phyloP scores from a whole-genome alignment of 139 green algal genomes.

The Nannochloris sp. region DNA sequence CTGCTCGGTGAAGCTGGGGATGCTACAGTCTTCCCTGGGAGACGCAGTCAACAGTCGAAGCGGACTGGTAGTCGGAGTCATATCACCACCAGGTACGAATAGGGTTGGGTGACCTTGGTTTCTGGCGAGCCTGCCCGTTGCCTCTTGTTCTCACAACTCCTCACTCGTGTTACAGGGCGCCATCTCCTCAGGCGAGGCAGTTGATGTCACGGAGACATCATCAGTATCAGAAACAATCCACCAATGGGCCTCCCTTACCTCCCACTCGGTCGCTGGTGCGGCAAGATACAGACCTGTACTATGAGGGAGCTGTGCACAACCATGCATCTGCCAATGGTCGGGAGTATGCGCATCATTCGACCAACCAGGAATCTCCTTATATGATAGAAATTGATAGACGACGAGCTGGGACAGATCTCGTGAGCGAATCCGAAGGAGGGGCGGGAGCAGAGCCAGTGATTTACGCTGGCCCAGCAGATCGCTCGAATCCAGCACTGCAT shows the following conservation, averaged over 20 bases:
- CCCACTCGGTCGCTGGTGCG: neutral
- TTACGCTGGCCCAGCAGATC: constrained; percentile 9
- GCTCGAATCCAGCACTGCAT: constrained; percentile 1
- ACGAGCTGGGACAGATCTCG: neutral
- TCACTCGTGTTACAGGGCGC: constrained; percentile 8
- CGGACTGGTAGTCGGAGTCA: too few relatives aligned
- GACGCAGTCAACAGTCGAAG: neutral
- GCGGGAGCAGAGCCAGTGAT: neutral
- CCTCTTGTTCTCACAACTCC: neutral
- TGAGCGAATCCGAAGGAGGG: neutral
- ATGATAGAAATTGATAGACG: too few relatives aligned
- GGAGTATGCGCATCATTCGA: too few relatives aligned
- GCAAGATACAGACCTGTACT: constrained; percentile 16
- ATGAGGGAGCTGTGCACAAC: neutral
- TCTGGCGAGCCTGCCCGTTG: neutral
- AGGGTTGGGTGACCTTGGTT: too few relatives aligned
- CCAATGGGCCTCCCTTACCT: neutral
- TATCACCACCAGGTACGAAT: too few relatives aligned
- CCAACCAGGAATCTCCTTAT: too few relatives aligned
- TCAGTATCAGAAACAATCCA: neutral
- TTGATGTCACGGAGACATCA: constrained; percentile 13
- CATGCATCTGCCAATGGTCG: neutral
- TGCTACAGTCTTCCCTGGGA: neutral
- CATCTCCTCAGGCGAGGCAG: constrained; percentile 3
- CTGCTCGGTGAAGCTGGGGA: neutral